A percentile compares a stretch with the other conserved stretches of the same genome.
These are phyloP conservation scores for Rhodamnia rubescens DNA, from an alignment of 345 rosid species.

Conservation along the genomic window DNA sequence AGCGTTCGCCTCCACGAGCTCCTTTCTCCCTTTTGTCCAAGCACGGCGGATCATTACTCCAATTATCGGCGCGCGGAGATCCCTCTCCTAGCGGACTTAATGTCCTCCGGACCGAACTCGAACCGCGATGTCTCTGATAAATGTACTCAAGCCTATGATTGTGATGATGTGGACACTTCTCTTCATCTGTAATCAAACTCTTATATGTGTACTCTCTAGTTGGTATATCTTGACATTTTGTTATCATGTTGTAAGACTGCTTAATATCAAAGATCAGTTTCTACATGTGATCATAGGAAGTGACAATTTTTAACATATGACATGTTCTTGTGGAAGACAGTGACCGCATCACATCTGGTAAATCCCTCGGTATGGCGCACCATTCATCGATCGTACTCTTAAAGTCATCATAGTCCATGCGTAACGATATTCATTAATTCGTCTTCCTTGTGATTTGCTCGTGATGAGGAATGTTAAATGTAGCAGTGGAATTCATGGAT, in stretches of 20 bases:
- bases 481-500: background rate
- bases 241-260: background rate
- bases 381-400: background rate
- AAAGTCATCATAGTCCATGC: background rate
- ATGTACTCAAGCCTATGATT: background rate
- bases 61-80: background rate
- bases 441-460: background rate
- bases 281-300: background rate
- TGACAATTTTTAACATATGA: background rate
- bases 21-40: conserved; percentile 6
- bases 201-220: background rate
- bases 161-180: conserved; percentile 49
- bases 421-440: background rate
- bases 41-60: background rate
- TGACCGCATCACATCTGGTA: background rate
- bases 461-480: background rate
- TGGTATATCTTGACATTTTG: background rate
- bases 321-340: background rate
- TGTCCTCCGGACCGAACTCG: background rate
- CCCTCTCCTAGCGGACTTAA: background rate
- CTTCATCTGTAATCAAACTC: conserved; percentile 35
- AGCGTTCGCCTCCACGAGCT: conserved; percentile 12
- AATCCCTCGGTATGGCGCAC: background rate
- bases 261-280: background rate
- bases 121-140: background rate